Conservation (phyloP, 2,329 filamentous ascomycete genomes). For the Sordariomycetes sp. region DNA sequence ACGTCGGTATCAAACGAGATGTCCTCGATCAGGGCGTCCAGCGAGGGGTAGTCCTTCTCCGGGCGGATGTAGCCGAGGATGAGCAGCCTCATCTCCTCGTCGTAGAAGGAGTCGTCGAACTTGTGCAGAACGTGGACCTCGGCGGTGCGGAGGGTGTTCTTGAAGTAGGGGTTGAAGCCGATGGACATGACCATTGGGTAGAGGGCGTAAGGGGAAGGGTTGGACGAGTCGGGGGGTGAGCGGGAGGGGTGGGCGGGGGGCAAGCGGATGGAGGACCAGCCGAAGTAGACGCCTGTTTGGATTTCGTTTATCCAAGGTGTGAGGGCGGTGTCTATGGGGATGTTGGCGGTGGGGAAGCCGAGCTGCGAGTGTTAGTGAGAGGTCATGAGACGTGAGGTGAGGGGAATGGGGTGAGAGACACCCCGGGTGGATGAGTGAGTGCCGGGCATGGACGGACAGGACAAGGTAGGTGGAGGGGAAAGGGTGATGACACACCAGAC, state of each 20-base stretch:
- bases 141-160: constrained; percentile 75
- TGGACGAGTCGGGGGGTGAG: constrained; percentile 9
- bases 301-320: constrained; percentile 52
- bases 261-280: constrained; percentile 68
- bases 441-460: background rate
- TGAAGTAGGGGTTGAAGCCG: constrained; percentile 96
- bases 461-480: background rate
- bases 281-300: constrained; percentile 83
- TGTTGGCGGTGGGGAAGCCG: constrained; percentile 93
- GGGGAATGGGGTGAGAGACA: background rate
- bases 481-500: constrained; percentile 51
- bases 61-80: constrained; percentile 82
- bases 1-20: constrained; percentile 86
- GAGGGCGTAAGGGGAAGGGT: constrained; percentile 26
- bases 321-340: constrained; percentile 57
- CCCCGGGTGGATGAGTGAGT: too few species aligned
- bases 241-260: constrained; percentile 34
- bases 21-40: constrained; percentile 78
- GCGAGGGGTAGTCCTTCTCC: constrained; percentile 76
- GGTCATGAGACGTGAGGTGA: background rate
- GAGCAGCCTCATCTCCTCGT: constrained; percentile 63
- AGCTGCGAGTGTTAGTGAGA: constrained; percentile 40
- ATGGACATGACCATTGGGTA: constrained; percentile 90
- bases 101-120: constrained; percentile 79
- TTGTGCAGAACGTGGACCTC: constrained; percentile 81